Base-by-base conservation (phyloP, 1,139 yeast species). In the Saccharomyces hybrid region DNA sequence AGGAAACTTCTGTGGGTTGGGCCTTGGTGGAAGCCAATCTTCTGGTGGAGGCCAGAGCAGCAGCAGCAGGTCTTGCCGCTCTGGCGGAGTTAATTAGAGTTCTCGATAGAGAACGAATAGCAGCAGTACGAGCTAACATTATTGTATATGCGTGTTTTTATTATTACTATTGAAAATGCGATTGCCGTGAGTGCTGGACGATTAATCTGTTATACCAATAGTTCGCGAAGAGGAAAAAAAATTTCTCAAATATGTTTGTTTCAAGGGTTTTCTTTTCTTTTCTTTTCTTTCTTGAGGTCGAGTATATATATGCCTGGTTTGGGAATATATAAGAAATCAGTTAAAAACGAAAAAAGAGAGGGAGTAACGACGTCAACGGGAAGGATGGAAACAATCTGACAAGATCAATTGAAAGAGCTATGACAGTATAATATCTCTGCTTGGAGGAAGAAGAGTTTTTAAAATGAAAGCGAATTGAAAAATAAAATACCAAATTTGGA, bases 1-100 rank as follows among this genome's bases (percentile, higher is more conserved):
- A 89, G 67, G 99, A 90, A 68, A 95, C 99, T 81, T 95, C 99
- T 69, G 99, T 93, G 75, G 99, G 98, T 69, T 95, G 91, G 72
- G 98, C 95, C 85, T 93, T 95, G 70, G 96, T 95, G 63, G 95
- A 85, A 73, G 98, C 97, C 74, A 82, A 88, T 78, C 96, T 85
- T 71, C 86, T 77, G 48, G 38, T 23, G 14, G 41, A 32, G 47
- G 30, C 14, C 25, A 28, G 13, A 62, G 78, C 78, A 72, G 84
- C 73, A 73, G 80, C 76, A 67, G 82, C 79, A 74, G 90, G 88
- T 78, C 88, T 87, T 71, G 88, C 86, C 73, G 82, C 78, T 77
- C 86, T 83, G 62, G 76, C 81, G 73, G 82, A 79, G 30, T 51
- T 41, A 38, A 56, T 61, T 73, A 83, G 83, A 71, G 88, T 79